phyloP scores from a whole-genome alignment of 257 asterid genomes.

The Schizonepeta tenuifolia region DNA sequence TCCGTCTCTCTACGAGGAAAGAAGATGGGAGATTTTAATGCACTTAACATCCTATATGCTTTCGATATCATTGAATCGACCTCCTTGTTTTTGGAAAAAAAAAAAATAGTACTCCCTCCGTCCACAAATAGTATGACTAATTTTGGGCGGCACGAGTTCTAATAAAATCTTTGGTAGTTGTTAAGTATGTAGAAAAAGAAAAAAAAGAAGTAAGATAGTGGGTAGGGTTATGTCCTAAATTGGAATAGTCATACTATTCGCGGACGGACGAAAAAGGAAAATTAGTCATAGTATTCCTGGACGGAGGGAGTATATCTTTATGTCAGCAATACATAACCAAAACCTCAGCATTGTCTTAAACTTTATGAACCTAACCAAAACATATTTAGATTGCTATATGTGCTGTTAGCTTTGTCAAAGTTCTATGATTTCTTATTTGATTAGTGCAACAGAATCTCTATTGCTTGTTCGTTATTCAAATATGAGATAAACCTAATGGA shows the following conservation, averaged over 20 bases:
- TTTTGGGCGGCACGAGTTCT: no score
- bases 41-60: background rate
- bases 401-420: background rate
- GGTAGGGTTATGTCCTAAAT: no score
- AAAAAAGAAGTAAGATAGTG: no score
- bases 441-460: background rate
- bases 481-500: background rate
- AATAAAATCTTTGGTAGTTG: no score
- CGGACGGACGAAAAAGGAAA: no score
- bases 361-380: background rate
- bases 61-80: background rate
- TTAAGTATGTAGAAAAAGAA: no score
- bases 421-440: background rate
- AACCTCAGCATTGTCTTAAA: background rate
- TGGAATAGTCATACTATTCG: no score
- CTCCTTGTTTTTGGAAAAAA: background rate
- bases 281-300: no score
- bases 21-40: constrained; percentile 1
- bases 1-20: background rate
- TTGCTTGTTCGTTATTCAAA: background rate
- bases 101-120: no score
- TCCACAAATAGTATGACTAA: no score
- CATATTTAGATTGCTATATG: background rate
- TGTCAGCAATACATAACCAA: background rate
- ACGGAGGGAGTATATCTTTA: background rate